Base-by-base conservation (phyloP, 2,329 filamentous ascomycete species). In the Curvularia lunata region DNA sequence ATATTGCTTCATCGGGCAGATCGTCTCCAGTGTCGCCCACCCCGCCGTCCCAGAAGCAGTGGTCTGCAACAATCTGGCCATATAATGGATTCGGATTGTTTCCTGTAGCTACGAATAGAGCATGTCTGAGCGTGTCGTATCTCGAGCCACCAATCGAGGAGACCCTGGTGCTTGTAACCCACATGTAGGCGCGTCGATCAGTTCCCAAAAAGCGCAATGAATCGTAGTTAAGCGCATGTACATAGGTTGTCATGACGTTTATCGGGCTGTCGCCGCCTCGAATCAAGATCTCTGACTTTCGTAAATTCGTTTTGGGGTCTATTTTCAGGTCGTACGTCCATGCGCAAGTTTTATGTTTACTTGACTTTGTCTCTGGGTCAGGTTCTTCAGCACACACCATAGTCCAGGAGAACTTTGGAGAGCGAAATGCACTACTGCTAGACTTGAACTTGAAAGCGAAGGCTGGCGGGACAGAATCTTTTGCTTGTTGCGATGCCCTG, bases 41-140 rank as follows among this genome's bases (percentile, higher is more conserved):
- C 45, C 66, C 65, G 7, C 73, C 73, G 23, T 76, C 72, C 72
- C 71, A 75, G 46, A 68, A 75, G 2, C 70, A 62, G 40, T 76
- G 73, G 37, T 76, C 73, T 28, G 73, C 73, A 5, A 75, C 68
- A n/a, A 76, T 74, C 2, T 69, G 63, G 27, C 73, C 73, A 38
- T 69, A 75, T 1, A 75, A 52, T 1, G 73, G 73, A 52, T 75
- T 68, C 30, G 59, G 54, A n/a, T 59, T 59, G 9, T 56, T 61
- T 5, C 61, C 54, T 6, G 54, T 61, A 2, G 68, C 60, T 3
- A 59, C 67, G 34, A 76, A 76, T 2, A 76, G 66, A 9, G 72
- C 73, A 45, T 76, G 73, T 5, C 73, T 67, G 5, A 72, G 42
- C 1, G 64, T 66, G 42, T 75, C 73, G 46, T 67, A 75, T n/a